Evolutionary conservation across 2,329 filamentous ascomycete genomes (phyloP).

Genomic region (Aureobasidium musti): DNA sequence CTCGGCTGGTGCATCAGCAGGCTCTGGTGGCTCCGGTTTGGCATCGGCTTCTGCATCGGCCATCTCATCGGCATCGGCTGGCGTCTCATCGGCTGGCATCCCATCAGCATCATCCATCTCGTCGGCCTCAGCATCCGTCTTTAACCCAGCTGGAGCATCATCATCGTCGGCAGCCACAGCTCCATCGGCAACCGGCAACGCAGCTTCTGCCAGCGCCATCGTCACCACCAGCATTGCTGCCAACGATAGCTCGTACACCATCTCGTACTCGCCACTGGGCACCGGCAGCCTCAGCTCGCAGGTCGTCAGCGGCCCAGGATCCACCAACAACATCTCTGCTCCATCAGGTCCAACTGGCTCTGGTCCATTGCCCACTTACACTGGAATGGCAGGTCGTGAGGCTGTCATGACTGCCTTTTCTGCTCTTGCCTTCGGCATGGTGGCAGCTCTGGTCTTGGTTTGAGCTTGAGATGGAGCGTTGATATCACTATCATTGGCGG

Average conservation of each 20-base stretch:
- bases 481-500: constrained; percentile 11
- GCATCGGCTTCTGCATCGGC: constrained; percentile 27
- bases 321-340: constrained; percentile 26
- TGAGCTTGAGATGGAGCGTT: constrained; percentile 6
- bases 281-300: constrained; percentile 25
- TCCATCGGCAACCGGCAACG: constrained; percentile 3
- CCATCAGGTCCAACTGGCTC: constrained; percentile 15
- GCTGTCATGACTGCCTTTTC: constrained; percentile 7
- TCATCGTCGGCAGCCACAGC: constrained; percentile 11
- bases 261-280: constrained; percentile 24
- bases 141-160: constrained; percentile 5
- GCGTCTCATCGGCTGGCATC: constrained; percentile 6
- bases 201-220: constrained; percentile 2
- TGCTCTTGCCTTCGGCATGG: constrained; percentile 18
- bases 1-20: background rate
- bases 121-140: constrained; percentile 12
- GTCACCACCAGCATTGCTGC: constrained; percentile 15
- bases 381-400: constrained; percentile 22
- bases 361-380: constrained; percentile 15
- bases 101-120: background rate
- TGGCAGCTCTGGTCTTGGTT: constrained; percentile 9
- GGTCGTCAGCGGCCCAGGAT: constrained; percentile 10
- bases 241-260: constrained; percentile 25
- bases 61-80: constrained; percentile 26
- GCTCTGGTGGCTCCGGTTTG: constrained; percentile 2